phyloP scores from a whole-genome alignment of 352 stramenopile genomes.

The Stramenopiles sp. region DNA sequence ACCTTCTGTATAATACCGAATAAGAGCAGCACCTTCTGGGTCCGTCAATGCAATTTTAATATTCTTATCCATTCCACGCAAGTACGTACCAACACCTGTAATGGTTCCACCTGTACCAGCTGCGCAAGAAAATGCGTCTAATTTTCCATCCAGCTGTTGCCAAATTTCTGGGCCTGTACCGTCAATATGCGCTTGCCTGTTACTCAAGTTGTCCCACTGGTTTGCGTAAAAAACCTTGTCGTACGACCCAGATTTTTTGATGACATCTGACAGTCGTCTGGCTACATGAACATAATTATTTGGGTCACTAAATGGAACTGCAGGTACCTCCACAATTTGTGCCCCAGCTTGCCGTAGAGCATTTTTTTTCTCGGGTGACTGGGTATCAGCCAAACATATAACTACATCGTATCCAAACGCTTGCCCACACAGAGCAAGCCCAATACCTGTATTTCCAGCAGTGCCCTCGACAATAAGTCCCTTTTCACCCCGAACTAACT shows the following conservation, averaged over 20 bases:
- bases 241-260: slow-evolving; percentile 31
- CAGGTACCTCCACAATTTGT: slow-evolving; percentile 36
- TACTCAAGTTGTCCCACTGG: slow-evolving; percentile 94
- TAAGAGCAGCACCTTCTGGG: slow-evolving; percentile 67
- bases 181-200: slow-evolving; percentile 76
- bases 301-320: slow-evolving; percentile 83
- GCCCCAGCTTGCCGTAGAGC: slow-evolving; percentile 55
- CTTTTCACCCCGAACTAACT: slow-evolving; percentile 48
- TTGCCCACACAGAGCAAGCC: slow-evolving; percentile 69
- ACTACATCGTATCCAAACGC: slow-evolving; percentile 75
- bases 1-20: slow-evolving; percentile 32
- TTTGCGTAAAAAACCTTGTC: slow-evolving; percentile 89
- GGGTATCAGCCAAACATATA: slow-evolving; percentile 93
- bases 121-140: slow-evolving; percentile 94
- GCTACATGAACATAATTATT: slow-evolving; percentile 95
- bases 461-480: slow-evolving; percentile 90
- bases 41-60: slow-evolving; percentile 83
- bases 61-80: slow-evolving; percentile 55
- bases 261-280: slow-evolving; percentile 39
- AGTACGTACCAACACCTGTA: slow-evolving; percentile 64
- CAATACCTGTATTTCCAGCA: slow-evolving; percentile 90
- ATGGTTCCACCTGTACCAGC: slow-evolving; percentile 82
- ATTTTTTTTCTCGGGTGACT: slow-evolving; percentile 69
- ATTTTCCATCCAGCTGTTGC: slow-evolving; percentile 53
- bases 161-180: slow-evolving; percentile 89